A percentile compares a stretch with the other conserved stretches of the same genome.
Conservation (phyloP, 805 yeast genomes). For the Wickerhamomyces bisporus region DNA sequence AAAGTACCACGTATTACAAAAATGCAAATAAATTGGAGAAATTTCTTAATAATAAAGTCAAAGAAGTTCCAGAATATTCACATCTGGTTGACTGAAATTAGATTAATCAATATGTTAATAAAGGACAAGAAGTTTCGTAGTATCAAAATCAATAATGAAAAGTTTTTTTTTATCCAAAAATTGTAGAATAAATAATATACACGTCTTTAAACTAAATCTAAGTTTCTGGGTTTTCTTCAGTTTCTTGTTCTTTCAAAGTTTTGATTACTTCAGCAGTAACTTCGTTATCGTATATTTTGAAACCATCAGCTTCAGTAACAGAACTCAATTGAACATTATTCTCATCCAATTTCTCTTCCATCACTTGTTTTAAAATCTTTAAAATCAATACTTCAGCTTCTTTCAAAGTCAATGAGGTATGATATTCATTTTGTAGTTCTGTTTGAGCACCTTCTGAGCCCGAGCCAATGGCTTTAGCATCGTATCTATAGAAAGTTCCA, state of each 20-base stretch:
- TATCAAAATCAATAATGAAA: background rate
- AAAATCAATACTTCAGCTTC: conserved; percentile 91
- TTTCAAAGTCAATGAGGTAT: conserved; percentile 79
- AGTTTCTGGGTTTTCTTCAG: conserved; percentile 35
- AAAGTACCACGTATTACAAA: conserved; percentile 90
- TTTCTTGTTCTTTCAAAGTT: conserved; percentile 64
- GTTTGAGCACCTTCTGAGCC: conserved; percentile 99
- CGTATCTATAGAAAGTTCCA: conserved; percentile 95
- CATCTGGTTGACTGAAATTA: conserved; percentile 65
- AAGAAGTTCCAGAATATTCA: conserved; percentile 89
- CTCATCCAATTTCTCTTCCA: conserved; percentile 97
- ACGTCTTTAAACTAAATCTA: background rate
- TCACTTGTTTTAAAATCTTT: conserved; percentile 91
- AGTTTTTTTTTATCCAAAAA: background rate
- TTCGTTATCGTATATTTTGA: conserved; percentile 76
- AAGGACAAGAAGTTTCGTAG: too few relatives aligned
- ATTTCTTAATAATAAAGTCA: conserved; percentile 73
- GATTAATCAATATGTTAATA: too few relatives aligned
- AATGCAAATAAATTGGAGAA: conserved; percentile 93
- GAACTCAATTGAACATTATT: conserved; percentile 93
- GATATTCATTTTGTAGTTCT: conserved; percentile 94
- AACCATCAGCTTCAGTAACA: conserved; percentile 83
- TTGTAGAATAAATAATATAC: too few relatives aligned
- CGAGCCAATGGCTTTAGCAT: conserved; percentile 98
- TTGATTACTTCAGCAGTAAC: conserved; percentile 80